Conservation (phyloP, 768 basidiomycete genomes). For the Crucibulum laeve region DNA sequence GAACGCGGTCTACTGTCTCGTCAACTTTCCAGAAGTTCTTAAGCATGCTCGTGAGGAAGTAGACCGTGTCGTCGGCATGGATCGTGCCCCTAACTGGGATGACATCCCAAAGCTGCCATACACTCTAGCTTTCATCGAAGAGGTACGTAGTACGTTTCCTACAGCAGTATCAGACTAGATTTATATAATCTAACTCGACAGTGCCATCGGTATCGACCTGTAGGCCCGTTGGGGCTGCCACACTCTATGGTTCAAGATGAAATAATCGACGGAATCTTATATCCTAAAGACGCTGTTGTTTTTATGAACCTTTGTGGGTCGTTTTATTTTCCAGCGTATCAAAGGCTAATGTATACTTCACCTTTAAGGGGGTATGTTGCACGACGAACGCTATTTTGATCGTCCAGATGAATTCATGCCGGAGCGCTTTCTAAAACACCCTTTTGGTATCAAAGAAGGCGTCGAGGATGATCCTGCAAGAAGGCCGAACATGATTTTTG, state of each 20-base stretch:
- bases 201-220: conserved; percentile 1
- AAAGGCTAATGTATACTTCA: not conserved
- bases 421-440: conserved; percentile 17
- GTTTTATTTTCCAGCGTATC: not conserved
- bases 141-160: conserved; percentile 7
- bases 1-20: conserved; percentile 17
- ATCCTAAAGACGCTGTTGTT: conserved; percentile 17
- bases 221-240: conserved; percentile 3
- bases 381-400: conserved; percentile 17
- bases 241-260: conserved; percentile 2
- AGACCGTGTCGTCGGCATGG: conserved; percentile 18
- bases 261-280: conserved; percentile 10
- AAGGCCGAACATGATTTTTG: conserved; percentile 13
- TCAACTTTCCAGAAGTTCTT: conserved; percentile 20
- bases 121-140: conserved; percentile 15
- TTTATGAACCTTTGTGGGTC: conserved; percentile 20
- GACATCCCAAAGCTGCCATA: conserved; percentile 19
- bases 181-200: not conserved
- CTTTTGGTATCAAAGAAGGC: conserved; percentile 10
- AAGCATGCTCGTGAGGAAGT: conserved; percentile 21
- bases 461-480: conserved; percentile 14
- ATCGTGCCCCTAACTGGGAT: conserved; percentile 14
- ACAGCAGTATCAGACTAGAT: too few species aligned
- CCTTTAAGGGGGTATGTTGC: conserved; percentile 17
- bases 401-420: conserved; percentile 17